Evolutionary conservation across 1,284 basidiomycete species (phyloP).

Genomic region (Apiotrichum veenhuisii): DNA sequence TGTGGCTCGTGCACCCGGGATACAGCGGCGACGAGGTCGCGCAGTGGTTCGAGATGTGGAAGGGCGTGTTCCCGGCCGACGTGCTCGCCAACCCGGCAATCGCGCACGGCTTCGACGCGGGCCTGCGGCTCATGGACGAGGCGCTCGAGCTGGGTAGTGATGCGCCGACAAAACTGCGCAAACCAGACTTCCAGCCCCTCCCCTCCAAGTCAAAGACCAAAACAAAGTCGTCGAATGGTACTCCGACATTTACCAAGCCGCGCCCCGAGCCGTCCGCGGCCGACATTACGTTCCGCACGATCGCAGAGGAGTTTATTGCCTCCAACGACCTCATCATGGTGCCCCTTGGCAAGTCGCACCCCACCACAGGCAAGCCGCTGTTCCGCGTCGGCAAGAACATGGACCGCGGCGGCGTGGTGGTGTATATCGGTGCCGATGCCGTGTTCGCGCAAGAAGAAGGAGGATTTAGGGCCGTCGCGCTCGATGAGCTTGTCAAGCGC

Average conservation of each 20-base stretch:
- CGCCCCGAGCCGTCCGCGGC: slow-evolving; percentile 51
- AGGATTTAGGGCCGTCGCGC: slow-evolving; percentile 37
- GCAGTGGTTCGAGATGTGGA: slow-evolving; percentile 85
- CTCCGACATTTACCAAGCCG: slow-evolving; percentile 14
- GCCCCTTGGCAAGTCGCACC: slow-evolving; percentile 75
- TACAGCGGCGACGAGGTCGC: slow-evolving; percentile 86
- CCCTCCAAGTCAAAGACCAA: neutral
- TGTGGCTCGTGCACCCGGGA: slow-evolving; percentile 81
- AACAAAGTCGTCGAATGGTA: slow-evolving; percentile 4
- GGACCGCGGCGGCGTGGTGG: slow-evolving; percentile 75
- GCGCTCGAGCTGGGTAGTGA: slow-evolving; percentile 77
- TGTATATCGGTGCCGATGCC: slow-evolving; percentile 54
- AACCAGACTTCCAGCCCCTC: slow-evolving; percentile 58
- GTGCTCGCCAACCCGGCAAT: slow-evolving; percentile 64
- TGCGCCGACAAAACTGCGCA: slow-evolving; percentile 62
- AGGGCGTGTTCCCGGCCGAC: slow-evolving; percentile 67
- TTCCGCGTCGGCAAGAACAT: slow-evolving; percentile 72
- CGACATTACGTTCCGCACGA: slow-evolving; percentile 78
- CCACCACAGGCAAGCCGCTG: slow-evolving; percentile 75
- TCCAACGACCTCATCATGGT: slow-evolving; percentile 82
- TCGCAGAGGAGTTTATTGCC: slow-evolving; percentile 83
- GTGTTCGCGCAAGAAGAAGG: slow-evolving; percentile 47
- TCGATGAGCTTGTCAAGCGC: slow-evolving; percentile 38
- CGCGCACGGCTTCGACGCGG: slow-evolving; percentile 73
- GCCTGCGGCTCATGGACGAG: slow-evolving; percentile 85